Base-by-base conservation (phyloP, 305 asterid species). In the Plantago lanceolata region DNA sequence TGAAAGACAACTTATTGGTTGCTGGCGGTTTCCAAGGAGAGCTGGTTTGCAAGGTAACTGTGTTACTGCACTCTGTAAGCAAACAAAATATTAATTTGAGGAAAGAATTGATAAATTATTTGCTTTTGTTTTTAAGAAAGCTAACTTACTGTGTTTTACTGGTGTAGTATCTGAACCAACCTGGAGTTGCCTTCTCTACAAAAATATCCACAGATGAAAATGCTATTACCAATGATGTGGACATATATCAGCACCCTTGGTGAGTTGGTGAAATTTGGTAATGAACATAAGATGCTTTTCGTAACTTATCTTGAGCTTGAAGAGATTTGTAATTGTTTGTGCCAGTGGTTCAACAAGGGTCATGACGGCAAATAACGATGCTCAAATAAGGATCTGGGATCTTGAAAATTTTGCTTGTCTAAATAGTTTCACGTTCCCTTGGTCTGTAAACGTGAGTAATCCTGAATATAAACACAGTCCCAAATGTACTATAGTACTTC, bases 21-120 rank as follows among this genome's bases (percentile, higher is more conserved):
- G 90, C 87, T 18, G 97, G 97, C 66, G 97, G 97, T 68, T 87
- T 87, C 61, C 90, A 75, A 57, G 97, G 97, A 67, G 97, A 90
- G 75, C 85, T 90, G 37, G 75, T 90, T 67, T 90, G 96, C 81
- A 90, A 90, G 95, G 96, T 89, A 76, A 18, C 17, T 21, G 17
- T 8, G 19, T 20, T 29, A 15, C 6, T 17, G 53, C 53, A 48
- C 17, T 16, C 17, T 48, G 21, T 48, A 16, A 48, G 6, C 53
- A 31, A 31, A 31, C 37, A 6, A 4, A 31, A 31, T 31, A 6
- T 6, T 4, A 4, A 4, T 31, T 4, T 31, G 8, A 6, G 2
- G 37, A 4, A 31, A 31, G 37, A 31, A 31, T 31, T 6, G 37
- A 0, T 31, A 31, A 4, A 31, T 7, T 31, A 31, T 31, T 31